phyloP scores from a whole-genome alignment of 768 basidiomycete genomes.

The Tricholoma saponaceum region DNA sequence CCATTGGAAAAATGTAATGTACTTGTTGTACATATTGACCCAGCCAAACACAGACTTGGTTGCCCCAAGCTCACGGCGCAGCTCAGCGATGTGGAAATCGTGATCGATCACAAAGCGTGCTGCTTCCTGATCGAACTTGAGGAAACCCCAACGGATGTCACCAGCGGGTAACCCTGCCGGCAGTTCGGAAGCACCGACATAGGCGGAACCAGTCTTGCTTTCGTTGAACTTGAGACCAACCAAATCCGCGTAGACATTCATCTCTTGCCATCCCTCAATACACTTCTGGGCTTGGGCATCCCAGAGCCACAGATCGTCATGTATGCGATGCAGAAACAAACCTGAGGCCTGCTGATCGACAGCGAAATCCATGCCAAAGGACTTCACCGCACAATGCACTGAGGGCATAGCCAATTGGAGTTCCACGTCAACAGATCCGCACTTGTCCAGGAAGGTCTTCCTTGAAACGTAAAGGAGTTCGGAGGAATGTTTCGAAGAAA shows the following conservation, averaged over 20 bases:
- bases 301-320: conserved; percentile 45
- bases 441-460: conserved; percentile 20
- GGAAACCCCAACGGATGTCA: conserved; percentile 18
- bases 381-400: conserved; percentile 38
- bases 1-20: conserved; percentile 26
- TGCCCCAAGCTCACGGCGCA: conserved; percentile 25
- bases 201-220: conserved; percentile 37
- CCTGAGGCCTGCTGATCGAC: conserved; percentile 39
- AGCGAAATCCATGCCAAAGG: conserved; percentile 43
- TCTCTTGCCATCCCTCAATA: conserved; percentile 34
- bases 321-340: conserved; percentile 38
- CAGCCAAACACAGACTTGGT: conserved; percentile 29
- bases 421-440: conserved; percentile 34
- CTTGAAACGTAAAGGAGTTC: conserved; percentile 10
- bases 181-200: conserved; percentile 19
- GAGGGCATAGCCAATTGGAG: conserved; percentile 37
- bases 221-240: conserved; percentile 38
- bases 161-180: conserved; percentile 12
- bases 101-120: conserved; percentile 24
- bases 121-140: conserved; percentile 1
- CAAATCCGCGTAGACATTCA: conserved; percentile 34
- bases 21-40: conserved; percentile 29
- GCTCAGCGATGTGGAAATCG: conserved; percentile 24
- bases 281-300: conserved; percentile 28
- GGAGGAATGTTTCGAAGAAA: conserved; percentile 19